phyloP scores from a whole-genome alignment of 176 grass and related monocot genomes.

The Avena eriantha region DNA sequence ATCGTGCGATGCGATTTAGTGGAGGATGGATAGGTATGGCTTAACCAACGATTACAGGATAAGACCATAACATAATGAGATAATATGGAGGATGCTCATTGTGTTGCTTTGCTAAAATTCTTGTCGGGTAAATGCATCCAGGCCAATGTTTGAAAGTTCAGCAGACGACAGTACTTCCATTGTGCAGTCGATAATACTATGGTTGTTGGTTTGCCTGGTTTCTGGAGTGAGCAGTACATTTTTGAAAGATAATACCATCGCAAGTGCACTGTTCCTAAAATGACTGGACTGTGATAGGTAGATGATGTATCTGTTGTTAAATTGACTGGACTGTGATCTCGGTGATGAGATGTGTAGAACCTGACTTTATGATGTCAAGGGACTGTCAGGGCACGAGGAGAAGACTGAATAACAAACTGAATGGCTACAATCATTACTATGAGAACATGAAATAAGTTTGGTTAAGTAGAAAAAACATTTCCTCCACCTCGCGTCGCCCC shows the following conservation, averaged over 20 bases:
- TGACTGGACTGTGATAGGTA: conserved; percentile 2
- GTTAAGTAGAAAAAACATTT: too few relatives aligned
- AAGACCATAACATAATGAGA: conserved; percentile 35
- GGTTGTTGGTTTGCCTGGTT: conserved; percentile 36
- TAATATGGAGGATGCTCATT: conserved; percentile 20
- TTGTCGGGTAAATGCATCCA: conserved; percentile 35
- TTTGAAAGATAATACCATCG: conserved; percentile 22
- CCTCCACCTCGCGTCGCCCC: too few relatives aligned
- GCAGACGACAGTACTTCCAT: conserved; percentile 24
- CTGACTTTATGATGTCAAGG: background rate
- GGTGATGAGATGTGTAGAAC: background rate
- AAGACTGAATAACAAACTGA: background rate
- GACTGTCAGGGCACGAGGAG: background rate
- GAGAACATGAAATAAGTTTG: too few relatives aligned
- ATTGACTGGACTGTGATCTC: background rate
- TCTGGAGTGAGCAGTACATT: conserved; percentile 16
- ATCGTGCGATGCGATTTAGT: conserved; percentile 51
- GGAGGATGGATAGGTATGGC: conserved; percentile 50
- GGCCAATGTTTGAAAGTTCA: background rate
- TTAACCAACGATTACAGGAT: conserved; percentile 55
- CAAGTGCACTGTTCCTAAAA: conserved; percentile 21
- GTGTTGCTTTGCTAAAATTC: conserved; percentile 34
- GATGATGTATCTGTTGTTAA: background rate
- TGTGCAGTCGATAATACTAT: conserved; percentile 7
- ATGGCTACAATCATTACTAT: background rate